Base-by-base conservation (phyloP, 495 filamentous ascomycete genomes). In the Jackrogersella minutella region DNA sequence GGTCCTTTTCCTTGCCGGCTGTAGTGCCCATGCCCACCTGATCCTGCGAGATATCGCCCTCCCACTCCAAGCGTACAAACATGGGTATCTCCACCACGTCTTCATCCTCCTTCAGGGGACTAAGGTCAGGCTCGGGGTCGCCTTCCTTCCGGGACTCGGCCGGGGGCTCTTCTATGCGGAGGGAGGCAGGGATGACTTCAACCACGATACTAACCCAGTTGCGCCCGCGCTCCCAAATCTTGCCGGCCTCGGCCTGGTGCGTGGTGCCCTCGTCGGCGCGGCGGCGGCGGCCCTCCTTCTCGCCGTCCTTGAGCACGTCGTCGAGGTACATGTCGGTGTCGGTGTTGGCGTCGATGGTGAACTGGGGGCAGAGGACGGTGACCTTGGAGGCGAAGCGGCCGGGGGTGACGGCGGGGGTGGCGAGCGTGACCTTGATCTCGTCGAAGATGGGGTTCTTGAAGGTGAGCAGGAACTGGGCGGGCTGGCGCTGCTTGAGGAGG, bases 391-490 rank as follows among this genome's bases (percentile, higher is more conserved):
- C 82, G 58, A 92, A 89, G 14, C 84, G 81, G 9, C 94, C 93
- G 0, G 93, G 92, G 0, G 93, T 97, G 8, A 84, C 83, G 16
- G 87, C 80, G 0, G 95, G 92, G 0, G 95, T 96, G 4, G 91
- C 95, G 7, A 99, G 87, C 0, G 91, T 94, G 55, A 99, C 87
- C 54, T 88, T 88, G 36, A 99, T 85, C 6, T 88, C 82, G 65
- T 98, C 95, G 80, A 97, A 98, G 70, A 98, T 87, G 53, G 95
- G 93, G 74, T 99, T 99, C 58, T 88, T 91, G 62, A 98, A 84
- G 1, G 92, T 97, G 34, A 98, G 84, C 17, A 99, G 81, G 71
- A 90, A 92, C 68, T 97, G 93, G 11, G 86, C 86, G 3, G 93
- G 88, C 49, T 85, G 83, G 5, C 90, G 78, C 0, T 93, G 90